A percentile compares a stretch with the other conserved stretches of the same genome.
Evolutionary conservation across 2,329 filamentous ascomycete genomes (phyloP).

Genomic region (Spiromastix sp.): DNA sequence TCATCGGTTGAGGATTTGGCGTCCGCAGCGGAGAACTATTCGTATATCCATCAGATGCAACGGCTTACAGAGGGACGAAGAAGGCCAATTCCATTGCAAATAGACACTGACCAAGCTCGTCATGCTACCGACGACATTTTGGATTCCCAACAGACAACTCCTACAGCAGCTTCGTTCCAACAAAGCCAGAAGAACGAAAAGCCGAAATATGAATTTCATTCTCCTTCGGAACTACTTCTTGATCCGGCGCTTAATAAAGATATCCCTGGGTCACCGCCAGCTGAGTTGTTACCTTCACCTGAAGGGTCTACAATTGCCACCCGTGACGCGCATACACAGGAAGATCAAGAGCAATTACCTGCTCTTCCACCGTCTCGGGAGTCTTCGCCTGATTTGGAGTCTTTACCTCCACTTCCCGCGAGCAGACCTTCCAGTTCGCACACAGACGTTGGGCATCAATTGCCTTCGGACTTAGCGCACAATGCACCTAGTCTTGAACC

Average conservation of each 20-base stretch:
- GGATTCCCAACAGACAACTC: slow-evolving; percentile 58
- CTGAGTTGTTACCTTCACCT: slow-evolving; percentile 20
- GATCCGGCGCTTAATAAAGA: slow-evolving; percentile 22
- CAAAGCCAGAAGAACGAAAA: slow-evolving; percentile 26
- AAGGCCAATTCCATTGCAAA: slow-evolving; percentile 17
- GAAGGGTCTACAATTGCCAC: slow-evolving; percentile 20
- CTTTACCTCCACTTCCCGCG: slow-evolving; percentile 1
- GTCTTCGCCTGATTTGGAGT: slow-evolving; percentile 3
- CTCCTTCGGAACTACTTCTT: slow-evolving; percentile 35
- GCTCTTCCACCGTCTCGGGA: slow-evolving; percentile 5
- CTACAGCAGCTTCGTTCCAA: slow-evolving; percentile 48
- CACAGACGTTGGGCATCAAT: slow-evolving; percentile 6
- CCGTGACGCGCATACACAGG: slow-evolving; percentile 13
- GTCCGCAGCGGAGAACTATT: slow-evolving; percentile 11
- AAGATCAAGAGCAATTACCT: slow-evolving; percentile 6
- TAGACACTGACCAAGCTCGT: slow-evolving; percentile 26
- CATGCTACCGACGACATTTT: slow-evolving; percentile 37
- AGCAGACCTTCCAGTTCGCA: slow-evolving; percentile 8
- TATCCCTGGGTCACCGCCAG: slow-evolving; percentile 15
- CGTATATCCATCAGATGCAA: slow-evolving; percentile 8
- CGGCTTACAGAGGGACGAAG: slow-evolving; percentile 13
- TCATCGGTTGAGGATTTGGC: slow-evolving; percentile 36
- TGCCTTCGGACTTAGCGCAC: slow-evolving; percentile 3
- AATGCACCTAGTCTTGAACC: no score
- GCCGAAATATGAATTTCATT: slow-evolving; percentile 37